phyloP scores from a whole-genome alignment of 768 basidiomycete genomes.

The Agrocybe pediades region DNA sequence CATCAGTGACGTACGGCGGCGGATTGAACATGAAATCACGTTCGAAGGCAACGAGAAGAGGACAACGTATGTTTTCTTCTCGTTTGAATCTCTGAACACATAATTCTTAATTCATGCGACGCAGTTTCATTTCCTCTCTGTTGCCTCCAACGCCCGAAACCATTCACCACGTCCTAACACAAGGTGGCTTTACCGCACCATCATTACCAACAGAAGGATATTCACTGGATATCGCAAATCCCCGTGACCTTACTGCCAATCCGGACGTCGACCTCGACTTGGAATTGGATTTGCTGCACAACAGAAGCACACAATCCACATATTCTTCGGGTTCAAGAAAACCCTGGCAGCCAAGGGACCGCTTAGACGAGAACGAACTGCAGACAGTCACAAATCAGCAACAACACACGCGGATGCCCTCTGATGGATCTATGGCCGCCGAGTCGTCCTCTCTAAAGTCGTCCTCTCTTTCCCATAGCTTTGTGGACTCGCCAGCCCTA shows the following conservation, averaged over 20 bases:
- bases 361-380: background rate
- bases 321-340: background rate
- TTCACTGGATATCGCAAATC: background rate
- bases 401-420: constrained; percentile 6
- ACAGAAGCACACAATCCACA: background rate
- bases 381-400: constrained; percentile 5
- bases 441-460: constrained; percentile 13
- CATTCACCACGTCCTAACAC: constrained; percentile 66
- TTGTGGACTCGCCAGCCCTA: constrained; percentile 25
- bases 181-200: constrained; percentile 52
- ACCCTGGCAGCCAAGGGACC: constrained; percentile 3
- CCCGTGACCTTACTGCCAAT: background rate
- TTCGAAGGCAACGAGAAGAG: constrained; percentile 60
- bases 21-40: constrained; percentile 73
- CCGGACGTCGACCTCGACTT: background rate
- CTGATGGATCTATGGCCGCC: constrained; percentile 25
- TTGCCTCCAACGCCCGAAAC: constrained; percentile 75
- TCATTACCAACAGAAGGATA: background rate
- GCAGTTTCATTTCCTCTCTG: constrained; percentile 72
- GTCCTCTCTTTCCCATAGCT: constrained; percentile 33
- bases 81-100: constrained; percentile 1
- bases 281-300: constrained; percentile 3
- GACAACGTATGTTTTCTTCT: constrained; percentile 46
- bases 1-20: constrained; percentile 70
- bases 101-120: background rate